Evolutionary conservation across 352 stramenopile genomes (phyloP).

Genomic region (Globisporangium sylvaticum): DNA sequence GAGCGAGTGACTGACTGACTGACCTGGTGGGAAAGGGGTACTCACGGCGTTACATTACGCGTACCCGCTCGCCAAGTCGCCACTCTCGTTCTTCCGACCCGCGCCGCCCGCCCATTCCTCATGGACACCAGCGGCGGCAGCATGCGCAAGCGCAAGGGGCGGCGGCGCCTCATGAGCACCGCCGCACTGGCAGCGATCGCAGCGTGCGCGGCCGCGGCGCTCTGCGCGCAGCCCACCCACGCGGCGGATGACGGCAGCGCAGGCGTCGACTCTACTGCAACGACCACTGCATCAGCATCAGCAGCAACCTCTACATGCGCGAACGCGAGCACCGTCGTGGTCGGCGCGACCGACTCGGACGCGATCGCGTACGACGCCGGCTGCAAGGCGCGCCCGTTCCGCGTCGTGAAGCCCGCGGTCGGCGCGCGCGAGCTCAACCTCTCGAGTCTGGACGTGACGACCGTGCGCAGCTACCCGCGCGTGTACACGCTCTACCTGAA

Average conservation of each 20-base stretch:
- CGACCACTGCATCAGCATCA: neutral
- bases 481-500: constrained; percentile 26
- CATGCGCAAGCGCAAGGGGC: constrained; percentile 16
- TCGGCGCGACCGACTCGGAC: constrained; percentile 26
- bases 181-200: neutral
- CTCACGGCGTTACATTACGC: neutral
- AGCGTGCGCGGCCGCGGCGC: neutral
- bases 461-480: constrained; percentile 43
- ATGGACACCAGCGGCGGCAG: constrained; percentile 20
- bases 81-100: neutral
- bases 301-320: constrained; percentile 25
- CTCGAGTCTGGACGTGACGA: constrained; percentile 50
- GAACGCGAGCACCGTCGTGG: constrained; percentile 41
- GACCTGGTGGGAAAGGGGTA: neutral
- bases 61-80: neutral
- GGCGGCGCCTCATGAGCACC: neutral
- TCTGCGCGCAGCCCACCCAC: neutral
- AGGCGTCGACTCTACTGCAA: neutral
- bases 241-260: neutral
- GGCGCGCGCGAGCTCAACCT: constrained; percentile 53
- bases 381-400: constrained; percentile 41
- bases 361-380: constrained; percentile 50
- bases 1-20: neutral
- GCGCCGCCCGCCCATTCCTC: neutral
- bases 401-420: constrained; percentile 27